Base-by-base conservation (phyloP, 768 basidiomycete species). In the Suillus americanus region DNA sequence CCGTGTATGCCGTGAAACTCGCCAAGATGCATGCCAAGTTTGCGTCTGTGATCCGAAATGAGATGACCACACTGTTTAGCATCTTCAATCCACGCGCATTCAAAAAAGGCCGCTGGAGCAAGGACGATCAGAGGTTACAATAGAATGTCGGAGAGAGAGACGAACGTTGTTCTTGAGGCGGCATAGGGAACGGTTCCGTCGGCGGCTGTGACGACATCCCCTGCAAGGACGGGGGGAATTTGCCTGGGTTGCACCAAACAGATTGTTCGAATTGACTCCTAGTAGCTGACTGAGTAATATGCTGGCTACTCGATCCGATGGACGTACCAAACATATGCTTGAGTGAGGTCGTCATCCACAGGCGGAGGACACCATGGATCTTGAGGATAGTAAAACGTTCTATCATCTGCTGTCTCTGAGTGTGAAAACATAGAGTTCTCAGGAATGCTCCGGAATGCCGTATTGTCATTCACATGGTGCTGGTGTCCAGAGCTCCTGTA, bases 1-100 rank as follows among this genome's bases (percentile, higher is more conserved):
- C 73, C 74, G 5, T 66, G 53, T 5, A 73, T 62, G 37, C 65
- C 48, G 30, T 73, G 73, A 5, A 30, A 28, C 12, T 65, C 63
- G 46, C 67, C 62, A 33, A 75, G 66, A 53, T 75, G 73, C 10
- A 67, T 60, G 60, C 67, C 70, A 67, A 73, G 70, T 66, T 70
- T 70, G 9, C 70, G 65, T n/a, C 64, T 61, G 46, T 72, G 67
- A 3, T 62, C 66, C 30, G 60, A 33, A 20, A 72, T 55, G 37
- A 54, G 23, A 68, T 70, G 73, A 56, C 72, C 67, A 30, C 74
- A 73, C 6, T 13, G 63, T 1, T 70, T 68, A 18, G 43, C 56
- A 43, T 70, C 54, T 50, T 72, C 68, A 9, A 62, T 70, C 72
- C 72, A 73, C 46, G 74, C 65, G 10, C 72, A 75, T 25, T 57